Percentiles rank a stretch among this genome's conserved stretches.
These are phyloP conservation scores for Oehlia diaphana DNA, from an alignment of 192 early-diverging fungal species.

Conservation along the genomic window DNA sequence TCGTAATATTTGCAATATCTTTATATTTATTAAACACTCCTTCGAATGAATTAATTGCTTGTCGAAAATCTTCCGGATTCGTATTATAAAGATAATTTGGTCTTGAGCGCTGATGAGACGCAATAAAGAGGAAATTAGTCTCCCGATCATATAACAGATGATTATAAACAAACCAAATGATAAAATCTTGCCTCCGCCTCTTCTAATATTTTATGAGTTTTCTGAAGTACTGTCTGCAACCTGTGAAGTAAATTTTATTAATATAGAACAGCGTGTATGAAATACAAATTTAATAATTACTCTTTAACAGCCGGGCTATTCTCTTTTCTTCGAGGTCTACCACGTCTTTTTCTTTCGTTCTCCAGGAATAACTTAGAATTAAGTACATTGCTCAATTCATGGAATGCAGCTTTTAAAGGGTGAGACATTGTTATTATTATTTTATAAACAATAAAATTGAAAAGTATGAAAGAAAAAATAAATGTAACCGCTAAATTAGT, in stretches of 20 bases:
- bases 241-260: not conserved
- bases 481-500: not conserved
- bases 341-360: constrained; percentile 6
- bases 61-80: not conserved
- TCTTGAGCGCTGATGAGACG: not conserved
- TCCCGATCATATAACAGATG: not conserved
- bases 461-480: not conserved
- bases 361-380: not conserved
- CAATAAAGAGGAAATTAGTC: not conserved
- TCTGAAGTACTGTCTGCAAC: constrained; percentile 16
- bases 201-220: constrained; percentile 3
- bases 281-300: not conserved
- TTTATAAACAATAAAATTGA: too few species aligned
- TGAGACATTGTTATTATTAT: not conserved
- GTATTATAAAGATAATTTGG: not conserved
- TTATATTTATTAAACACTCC: not conserved
- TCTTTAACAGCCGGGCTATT: not conserved
- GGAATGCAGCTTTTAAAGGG: constrained; percentile 1
- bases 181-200: not conserved
- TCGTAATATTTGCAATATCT: not conserved
- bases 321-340: constrained; percentile 26
- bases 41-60: not conserved
- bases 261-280: not conserved
- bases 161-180: too few species aligned
- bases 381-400: not conserved